Evolutionary conservation across 2,329 filamentous ascomycete genomes (phyloP).

Genomic region (Alternaria arbusti): DNA sequence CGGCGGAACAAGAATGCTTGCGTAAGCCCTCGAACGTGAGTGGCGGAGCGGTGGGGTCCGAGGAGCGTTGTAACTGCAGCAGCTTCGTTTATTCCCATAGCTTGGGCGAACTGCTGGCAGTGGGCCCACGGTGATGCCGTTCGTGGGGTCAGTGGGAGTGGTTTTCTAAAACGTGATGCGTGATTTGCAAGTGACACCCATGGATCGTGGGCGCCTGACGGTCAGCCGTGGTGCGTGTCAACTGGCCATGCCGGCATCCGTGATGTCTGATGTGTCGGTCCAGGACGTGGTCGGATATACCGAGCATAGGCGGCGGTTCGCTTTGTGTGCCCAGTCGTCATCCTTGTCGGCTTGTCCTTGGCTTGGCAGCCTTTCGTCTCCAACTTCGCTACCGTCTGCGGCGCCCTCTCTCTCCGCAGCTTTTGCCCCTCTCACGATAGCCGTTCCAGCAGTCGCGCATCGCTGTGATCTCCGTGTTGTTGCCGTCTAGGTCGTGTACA

Average conservation of each 20-base stretch:
- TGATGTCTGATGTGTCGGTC: neutral
- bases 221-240: neutral
- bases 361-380: slow-evolving; percentile 17
- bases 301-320: neutral
- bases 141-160: slow-evolving; percentile 6
- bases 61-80: neutral
- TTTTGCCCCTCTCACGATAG: neutral
- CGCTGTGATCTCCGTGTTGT: neutral
- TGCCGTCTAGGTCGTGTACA: neutral
- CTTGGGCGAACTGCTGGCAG: slow-evolving; percentile 3
- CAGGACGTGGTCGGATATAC: neutral
- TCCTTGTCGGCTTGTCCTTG: slow-evolving; percentile 16
- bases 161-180: neutral
- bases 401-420: neutral
- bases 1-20: neutral
- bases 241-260: neutral
- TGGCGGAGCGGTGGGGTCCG: neutral
- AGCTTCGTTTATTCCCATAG: neutral
- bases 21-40: neutral
- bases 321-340: slow-evolving; percentile 14
- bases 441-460: neutral
- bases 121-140: slow-evolving; percentile 18
- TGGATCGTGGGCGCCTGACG: neutral
- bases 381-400: slow-evolving; percentile 12
- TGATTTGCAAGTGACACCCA: neutral